Percentiles rank a stretch among this genome's conserved stretches.
Evolutionary conservation across 2,329 filamentous ascomycete genomes (phyloP).

Genomic region (Aspergillus sp.): DNA sequence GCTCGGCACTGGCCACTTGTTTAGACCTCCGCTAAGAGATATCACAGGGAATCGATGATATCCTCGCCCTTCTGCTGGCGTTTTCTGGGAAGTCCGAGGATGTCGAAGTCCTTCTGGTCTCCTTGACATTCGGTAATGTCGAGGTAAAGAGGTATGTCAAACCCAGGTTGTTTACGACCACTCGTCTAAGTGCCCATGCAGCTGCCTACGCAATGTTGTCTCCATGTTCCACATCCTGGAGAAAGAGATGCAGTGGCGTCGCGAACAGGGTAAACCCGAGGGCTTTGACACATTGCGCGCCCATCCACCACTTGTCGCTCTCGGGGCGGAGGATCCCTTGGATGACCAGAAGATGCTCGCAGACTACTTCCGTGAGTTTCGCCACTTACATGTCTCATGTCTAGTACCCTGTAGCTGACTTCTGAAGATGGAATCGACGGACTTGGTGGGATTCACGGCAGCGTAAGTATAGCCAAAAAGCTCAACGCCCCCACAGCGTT

Average conservation of each 20-base stretch:
- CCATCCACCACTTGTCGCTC: slow-evolving; percentile 78
- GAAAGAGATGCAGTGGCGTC: slow-evolving; percentile 83
- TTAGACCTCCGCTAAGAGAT: slow-evolving; percentile 1
- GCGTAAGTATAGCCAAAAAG: slow-evolving; percentile 31
- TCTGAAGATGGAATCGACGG: slow-evolving; percentile 70
- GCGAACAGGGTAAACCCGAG: slow-evolving; percentile 62
- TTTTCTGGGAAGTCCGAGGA: slow-evolving; percentile 80
- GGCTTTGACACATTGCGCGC: slow-evolving; percentile 72
- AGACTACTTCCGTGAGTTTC: slow-evolving; percentile 76
- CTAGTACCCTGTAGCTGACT: not conserved
- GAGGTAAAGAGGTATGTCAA: slow-evolving; percentile 69
- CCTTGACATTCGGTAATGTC: slow-evolving; percentile 92
- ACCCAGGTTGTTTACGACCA: not conserved
- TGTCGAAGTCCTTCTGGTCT: slow-evolving; percentile 80
- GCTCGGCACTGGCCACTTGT: not conserved
- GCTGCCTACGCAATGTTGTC: slow-evolving; percentile 84
- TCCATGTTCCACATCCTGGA: slow-evolving; percentile 90
- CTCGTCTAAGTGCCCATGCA: slow-evolving; percentile 32
- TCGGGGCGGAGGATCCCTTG: slow-evolving; percentile 82
- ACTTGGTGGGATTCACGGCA: slow-evolving; percentile 69
- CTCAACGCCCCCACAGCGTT: not conserved
- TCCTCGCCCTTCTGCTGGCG: slow-evolving; percentile 82
- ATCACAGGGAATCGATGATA: slow-evolving; percentile 75
- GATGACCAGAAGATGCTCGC: slow-evolving; percentile 78
- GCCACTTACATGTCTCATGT: slow-evolving; percentile 33